phyloP scores from a whole-genome alignment of 257 asterid genomes.

The Catharanthus roseus region DNA sequence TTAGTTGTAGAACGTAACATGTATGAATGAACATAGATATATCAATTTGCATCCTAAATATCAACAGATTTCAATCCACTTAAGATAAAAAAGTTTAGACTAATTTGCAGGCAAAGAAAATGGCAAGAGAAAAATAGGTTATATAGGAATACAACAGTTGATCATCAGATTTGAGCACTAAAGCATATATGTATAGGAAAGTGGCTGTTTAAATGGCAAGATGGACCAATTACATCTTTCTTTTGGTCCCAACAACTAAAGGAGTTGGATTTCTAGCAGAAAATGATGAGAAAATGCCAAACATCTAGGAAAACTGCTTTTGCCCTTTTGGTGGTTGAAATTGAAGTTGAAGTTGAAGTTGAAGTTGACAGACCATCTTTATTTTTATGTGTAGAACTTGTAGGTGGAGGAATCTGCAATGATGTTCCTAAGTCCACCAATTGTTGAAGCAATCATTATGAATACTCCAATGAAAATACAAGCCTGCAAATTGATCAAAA shows the following conservation, averaged over 20 bases:
- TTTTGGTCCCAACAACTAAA: neutral
- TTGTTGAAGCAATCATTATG: slow-evolving; percentile 75
- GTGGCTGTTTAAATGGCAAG: neutral
- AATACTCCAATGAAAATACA: slow-evolving; percentile 53
- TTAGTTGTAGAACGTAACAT: too few species aligned
- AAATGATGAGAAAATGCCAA: neutral
- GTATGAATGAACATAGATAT: too few species aligned
- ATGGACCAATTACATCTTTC: neutral
- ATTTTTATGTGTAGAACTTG: slow-evolving; percentile 54
- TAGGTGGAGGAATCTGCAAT: slow-evolving; percentile 66
- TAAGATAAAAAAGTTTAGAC: neutral
- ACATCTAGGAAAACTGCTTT: neutral
- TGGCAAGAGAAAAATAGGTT: neutral
- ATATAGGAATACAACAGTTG: neutral
- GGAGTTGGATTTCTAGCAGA: neutral
- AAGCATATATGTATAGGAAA: neutral
- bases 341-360: slow-evolving; percentile 1
- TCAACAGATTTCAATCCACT: neutral
- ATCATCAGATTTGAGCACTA: neutral
- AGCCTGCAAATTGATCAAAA: slow-evolving; percentile 28
- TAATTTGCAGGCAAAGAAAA: neutral
- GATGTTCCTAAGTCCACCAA: slow-evolving; percentile 80
- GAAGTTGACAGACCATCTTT: neutral
- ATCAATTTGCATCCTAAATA: too few species aligned
- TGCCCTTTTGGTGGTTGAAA: too few species aligned